Base-by-base conservation (phyloP, 352 stramenopile species). In the Pythium angustatum region DNA sequence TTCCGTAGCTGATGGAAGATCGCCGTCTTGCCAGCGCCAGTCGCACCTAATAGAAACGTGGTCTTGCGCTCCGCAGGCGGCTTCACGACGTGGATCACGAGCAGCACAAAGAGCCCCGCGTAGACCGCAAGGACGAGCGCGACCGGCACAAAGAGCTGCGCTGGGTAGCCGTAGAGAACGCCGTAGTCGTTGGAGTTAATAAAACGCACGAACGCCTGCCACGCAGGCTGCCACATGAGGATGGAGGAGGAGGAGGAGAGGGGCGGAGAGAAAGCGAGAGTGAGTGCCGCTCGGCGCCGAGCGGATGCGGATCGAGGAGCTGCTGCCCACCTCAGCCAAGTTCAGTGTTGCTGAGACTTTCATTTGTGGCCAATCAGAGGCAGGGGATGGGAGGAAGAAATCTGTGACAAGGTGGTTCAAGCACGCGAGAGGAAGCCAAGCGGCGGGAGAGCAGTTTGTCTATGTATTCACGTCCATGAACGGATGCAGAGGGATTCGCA, bases 111-210 rank as follows among this genome's bases (percentile, higher is more conserved):
- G 27, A 64, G 57, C 44, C n/a, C 45, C 26, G 22, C 57, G 27
- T 64, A 64, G 5, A 50, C 57, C 11, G 26, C 57, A 33, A 64
- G 24, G 14, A 64, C 33, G 27, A n/a, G 14, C 21, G 57, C 57
- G 14, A 64, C 57, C 4, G 47, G 45, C 22, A 64, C 26, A 27
- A 64, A 57, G 26, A 64, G 47, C 36, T 64, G 57, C 24, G 45
- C 34, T 9, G 57, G 57, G 27, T 64, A 64, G 7, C 57, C 57
- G 21, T n/a, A 56, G 31, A 57, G 19, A 10, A 33, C 38, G n/a
- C 57, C 57, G 36, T 57, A 64, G 26, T 57, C 57, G 47, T 64
- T 47, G 31, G 57, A 57, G 47, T 64, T 56, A 47, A 64, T 52
- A n/a, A 64, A 64, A 24, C 45, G 43, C 56, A 52, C 44, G 22